These are phyloP conservation scores for Rhodotorula kratochvilovae DNA, from an alignment of 768 basidiomycete genomes.

Conservation along the genomic window DNA sequence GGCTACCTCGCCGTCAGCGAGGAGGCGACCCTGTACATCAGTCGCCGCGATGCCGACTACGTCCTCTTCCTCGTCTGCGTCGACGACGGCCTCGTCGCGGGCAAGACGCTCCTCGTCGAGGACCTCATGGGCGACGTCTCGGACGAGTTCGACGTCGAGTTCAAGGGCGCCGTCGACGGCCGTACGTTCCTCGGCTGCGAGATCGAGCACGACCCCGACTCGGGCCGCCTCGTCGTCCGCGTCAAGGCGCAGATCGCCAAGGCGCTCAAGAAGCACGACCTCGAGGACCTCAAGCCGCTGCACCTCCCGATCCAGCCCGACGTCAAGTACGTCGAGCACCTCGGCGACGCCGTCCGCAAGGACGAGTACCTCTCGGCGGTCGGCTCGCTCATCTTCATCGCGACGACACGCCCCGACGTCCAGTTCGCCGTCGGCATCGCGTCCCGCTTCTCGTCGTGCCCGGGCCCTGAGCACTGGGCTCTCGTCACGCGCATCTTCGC, in stretches of 20 bases:
- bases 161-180: constrained; percentile 39
- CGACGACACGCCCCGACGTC: neutral
- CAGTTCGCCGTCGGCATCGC: neutral
- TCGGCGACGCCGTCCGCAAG: neutral
- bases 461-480: neutral
- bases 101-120: constrained; percentile 43
- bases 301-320: constrained; percentile 3
- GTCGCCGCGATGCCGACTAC: neutral
- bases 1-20: neutral
- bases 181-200: neutral
- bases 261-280: neutral
- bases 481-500: too few relatives aligned
- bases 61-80: constrained; percentile 19
- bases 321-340: neutral
- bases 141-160: neutral
- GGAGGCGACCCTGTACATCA: neutral
- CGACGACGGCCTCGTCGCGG: constrained; percentile 6
- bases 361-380: neutral
- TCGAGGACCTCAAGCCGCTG: neutral
- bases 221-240: neutral
- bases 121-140: too few relatives aligned
- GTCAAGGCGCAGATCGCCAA: neutral
- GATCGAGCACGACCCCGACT: neutral
- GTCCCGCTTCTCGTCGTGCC: neutral
- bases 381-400: neutral